Percentiles rank a stretch among this genome's conserved stretches.
Conservation (phyloP, 2,329 filamentous ascomycete genomes). For the Trichoderma semiorbis region DNA sequence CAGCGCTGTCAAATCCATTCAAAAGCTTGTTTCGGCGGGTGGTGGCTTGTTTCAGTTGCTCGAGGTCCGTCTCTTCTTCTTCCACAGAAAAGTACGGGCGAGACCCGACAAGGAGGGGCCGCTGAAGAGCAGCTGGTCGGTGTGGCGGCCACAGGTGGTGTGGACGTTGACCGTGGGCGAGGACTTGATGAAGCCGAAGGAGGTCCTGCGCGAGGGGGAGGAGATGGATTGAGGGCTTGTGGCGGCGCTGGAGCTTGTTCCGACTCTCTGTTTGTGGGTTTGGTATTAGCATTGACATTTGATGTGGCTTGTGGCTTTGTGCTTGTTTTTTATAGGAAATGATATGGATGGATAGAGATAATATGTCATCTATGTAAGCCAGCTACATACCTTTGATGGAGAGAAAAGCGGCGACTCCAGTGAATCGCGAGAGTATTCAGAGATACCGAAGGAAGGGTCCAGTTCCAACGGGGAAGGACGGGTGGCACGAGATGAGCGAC, state of each 20-base stretch:
- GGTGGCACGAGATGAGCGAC: constrained; percentile 5
- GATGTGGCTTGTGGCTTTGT: not conserved
- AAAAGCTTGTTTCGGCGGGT: not conserved
- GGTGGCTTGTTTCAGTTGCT: not conserved
- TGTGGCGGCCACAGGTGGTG: constrained; percentile 54
- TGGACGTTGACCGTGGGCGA: constrained; percentile 48
- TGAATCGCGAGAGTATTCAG: not conserved
- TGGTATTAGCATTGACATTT: not conserved
- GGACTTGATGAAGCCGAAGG: constrained; percentile 34
- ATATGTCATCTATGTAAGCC: not conserved
- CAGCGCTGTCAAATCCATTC: not conserved
- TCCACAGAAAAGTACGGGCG: constrained; percentile 29
- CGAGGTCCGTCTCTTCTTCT: not conserved
- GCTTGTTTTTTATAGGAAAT: not conserved
- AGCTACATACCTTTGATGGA: constrained; percentile 8
- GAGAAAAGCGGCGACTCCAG: constrained; percentile 8
- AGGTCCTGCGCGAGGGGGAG: constrained; percentile 26
- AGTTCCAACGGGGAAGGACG: constrained; percentile 13
- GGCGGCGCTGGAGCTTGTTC: constrained; percentile 3
- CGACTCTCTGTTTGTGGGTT: constrained; percentile 10
- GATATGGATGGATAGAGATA: not conserved
- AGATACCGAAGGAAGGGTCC: not conserved
- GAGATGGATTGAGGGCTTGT: constrained; percentile 11
- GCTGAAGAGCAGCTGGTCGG: constrained; percentile 51
- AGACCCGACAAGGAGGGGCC: constrained; percentile 45